Percentiles rank a stretch among this genome's conserved stretches.
Conservation (phyloP, 805 yeast genomes). For the Yarrowia deformans region DNA sequence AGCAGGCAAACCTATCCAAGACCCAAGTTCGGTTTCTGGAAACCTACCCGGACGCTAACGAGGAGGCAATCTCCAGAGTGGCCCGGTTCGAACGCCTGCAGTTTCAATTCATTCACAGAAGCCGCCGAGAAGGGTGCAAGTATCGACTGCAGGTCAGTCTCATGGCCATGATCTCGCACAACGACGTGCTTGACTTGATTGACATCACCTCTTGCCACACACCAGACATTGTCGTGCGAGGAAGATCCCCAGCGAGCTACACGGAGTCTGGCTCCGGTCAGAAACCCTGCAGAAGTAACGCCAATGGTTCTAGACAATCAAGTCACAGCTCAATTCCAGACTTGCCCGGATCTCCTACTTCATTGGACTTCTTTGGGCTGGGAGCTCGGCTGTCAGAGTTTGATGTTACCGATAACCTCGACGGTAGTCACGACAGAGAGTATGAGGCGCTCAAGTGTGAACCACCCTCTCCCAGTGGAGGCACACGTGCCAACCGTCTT, state of each 20-base stretch:
- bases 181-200: slow-evolving; percentile 1
- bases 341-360: neutral
- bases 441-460: slow-evolving; percentile 3
- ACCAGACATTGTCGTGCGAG: slow-evolving; percentile 23
- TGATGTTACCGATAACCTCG: slow-evolving; percentile 11
- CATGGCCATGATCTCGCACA: slow-evolving; percentile 25
- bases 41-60: slow-evolving; percentile 16
- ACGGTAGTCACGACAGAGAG: neutral
- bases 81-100: slow-evolving; percentile 36
- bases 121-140: slow-evolving; percentile 36
- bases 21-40: slow-evolving; percentile 11
- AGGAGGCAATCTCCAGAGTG: slow-evolving; percentile 14
- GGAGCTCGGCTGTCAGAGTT: slow-evolving; percentile 9
- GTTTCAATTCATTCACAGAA: slow-evolving; percentile 34
- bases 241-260: slow-evolving; percentile 36
- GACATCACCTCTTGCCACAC: slow-evolving; percentile 12
- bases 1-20: slow-evolving; percentile 9
- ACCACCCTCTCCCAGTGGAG: neutral
- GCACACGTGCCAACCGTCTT: neutral
- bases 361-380: slow-evolving; percentile 18
- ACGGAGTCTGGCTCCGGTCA: neutral
- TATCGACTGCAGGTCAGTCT: slow-evolving; percentile 23
- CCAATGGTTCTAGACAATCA: neutral
- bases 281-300: neutral
- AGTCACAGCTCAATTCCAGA: neutral